Percentiles rank a stretch among this genome's conserved stretches.
Evolutionary conservation across 176 grass and related monocot genomes (phyloP).

Genomic region (Poa pratensis): DNA sequence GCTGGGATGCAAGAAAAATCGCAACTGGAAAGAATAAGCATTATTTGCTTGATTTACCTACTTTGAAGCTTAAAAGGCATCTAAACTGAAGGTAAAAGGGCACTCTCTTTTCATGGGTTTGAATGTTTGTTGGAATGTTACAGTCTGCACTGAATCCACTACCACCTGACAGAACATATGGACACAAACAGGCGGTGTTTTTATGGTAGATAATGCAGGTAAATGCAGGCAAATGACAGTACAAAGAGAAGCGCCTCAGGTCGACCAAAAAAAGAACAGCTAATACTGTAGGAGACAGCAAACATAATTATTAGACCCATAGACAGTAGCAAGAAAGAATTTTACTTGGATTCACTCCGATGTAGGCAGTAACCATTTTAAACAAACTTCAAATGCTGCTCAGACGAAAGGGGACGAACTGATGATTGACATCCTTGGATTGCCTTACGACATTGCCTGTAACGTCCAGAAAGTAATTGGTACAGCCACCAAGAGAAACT

Average conservation of each 20-base stretch:
- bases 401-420: too few relatives aligned
- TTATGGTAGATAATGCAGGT: not conserved
- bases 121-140: not conserved
- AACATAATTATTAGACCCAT: slow-evolving; percentile 10
- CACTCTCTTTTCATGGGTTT: not conserved
- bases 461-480: too few relatives aligned
- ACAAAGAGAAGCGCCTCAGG: not conserved
- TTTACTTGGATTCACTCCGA: not conserved
- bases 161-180: not conserved
- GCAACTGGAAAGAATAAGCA: not conserved
- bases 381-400: too few relatives aligned
- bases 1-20: slow-evolving; percentile 1
- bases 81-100: not conserved
- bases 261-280: not conserved
- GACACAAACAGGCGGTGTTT: not conserved
- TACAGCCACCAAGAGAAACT: too few relatives aligned
- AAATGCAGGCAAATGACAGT: slow-evolving; percentile 6
- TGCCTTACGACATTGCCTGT: too few relatives aligned
- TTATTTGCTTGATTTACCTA: not conserved
- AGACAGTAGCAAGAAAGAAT: slow-evolving; percentile 20
- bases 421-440: too few relatives aligned
- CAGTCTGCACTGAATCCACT: slow-evolving; percentile 9
- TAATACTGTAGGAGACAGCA: not conserved
- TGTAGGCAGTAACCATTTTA: not conserved
- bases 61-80: slow-evolving; percentile 6